Base-by-base conservation (phyloP, 2,329 filamentous ascomycete species). In the Ceratocystiopsis minuta region DNA sequence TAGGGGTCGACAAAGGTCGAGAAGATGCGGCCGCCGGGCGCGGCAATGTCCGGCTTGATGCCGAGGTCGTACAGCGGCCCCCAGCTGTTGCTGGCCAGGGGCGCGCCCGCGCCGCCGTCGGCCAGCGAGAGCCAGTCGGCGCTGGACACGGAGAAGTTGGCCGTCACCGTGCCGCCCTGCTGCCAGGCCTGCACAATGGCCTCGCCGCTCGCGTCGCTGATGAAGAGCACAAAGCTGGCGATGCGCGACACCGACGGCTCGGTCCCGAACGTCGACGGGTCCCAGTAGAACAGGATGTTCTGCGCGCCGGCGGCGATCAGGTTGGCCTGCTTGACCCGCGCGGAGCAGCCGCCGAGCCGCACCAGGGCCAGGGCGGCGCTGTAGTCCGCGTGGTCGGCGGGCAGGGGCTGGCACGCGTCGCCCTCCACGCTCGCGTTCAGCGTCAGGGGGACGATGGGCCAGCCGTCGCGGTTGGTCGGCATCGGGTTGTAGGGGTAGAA, bases 21-120 rank as follows among this genome's bases (percentile, higher is more conserved):
- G 37, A 71, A 55, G 45, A 72, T 71, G 34, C 57, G 53, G 32
- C 64, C 65, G 37, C 67, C 66, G 2, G 66, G 65, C 0, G 65
- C 54, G 9, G 59, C 57, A 39, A 70, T 48, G 45, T 69, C 59
- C 1, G 67, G 66, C 52, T 67, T 67, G 35, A 67, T 54, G 34
- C 64, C 54, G 14, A 63, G 53, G 43, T 69, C 65, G 48, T 57
- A 63, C 0, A 58, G 62, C 4, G 65, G 64, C 7, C 65, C 65
- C 63, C 65, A 69, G 16, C 31, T 36, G 33, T 20, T 18, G 6
- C 36, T n/a, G 11, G 42, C 28, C 24, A 42, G 36, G 4, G 20
- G 20, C 20, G 20, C 20, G 20, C 20, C 4, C 20, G 20, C 20
- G 20, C 20, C 20, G 20, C 20, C 20, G 20, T 7, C 20, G 20